A percentile compares a stretch with the other conserved stretches of the same genome.
Conservation (phyloP, 2,329 filamentous ascomycete genomes). For the Blastomyces emzantsi region DNA sequence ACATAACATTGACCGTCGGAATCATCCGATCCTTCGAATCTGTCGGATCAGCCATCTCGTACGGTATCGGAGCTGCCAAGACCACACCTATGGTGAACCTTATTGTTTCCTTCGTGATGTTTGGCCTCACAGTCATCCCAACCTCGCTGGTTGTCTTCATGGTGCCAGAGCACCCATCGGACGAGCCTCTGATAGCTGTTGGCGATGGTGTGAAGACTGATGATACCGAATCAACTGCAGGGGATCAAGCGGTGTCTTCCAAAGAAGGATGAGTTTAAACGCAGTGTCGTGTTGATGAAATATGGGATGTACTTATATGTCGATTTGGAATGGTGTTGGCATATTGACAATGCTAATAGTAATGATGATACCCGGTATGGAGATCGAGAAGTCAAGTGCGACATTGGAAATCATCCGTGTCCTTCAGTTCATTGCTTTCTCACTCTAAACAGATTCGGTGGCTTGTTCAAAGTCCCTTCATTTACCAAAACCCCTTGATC, state of each 20-base stretch:
- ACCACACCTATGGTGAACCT: constrained; percentile 42
- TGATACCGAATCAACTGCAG: not conserved
- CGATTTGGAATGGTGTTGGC: not conserved
- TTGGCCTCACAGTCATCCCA: constrained; percentile 26
- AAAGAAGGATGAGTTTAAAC: not conserved
- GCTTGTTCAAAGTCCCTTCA: too few species aligned
- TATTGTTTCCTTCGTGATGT: constrained; percentile 42
- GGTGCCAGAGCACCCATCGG: constrained; percentile 11
- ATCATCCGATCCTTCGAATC: constrained; percentile 44
- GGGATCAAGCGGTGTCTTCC: not conserved
- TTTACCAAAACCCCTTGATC: too few species aligned
- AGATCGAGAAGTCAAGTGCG: not conserved
- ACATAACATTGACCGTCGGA: constrained; percentile 42
- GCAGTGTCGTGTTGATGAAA: not conserved
- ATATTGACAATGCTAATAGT: not conserved
- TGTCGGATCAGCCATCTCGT: constrained; percentile 40
- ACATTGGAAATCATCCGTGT: not conserved
- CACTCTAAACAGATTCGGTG: too few species aligned
- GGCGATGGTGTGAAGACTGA: not conserved
- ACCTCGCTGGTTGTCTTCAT: constrained; percentile 9
- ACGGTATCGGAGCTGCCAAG: constrained; percentile 41
- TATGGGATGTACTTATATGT: not conserved
- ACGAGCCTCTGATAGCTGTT: not conserved
- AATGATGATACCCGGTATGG: not conserved
- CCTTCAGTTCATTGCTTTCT: not conserved